phyloP scores from a whole-genome alignment of 106 monocot genomes.

The Dendrobium chrysotoxum region DNA sequence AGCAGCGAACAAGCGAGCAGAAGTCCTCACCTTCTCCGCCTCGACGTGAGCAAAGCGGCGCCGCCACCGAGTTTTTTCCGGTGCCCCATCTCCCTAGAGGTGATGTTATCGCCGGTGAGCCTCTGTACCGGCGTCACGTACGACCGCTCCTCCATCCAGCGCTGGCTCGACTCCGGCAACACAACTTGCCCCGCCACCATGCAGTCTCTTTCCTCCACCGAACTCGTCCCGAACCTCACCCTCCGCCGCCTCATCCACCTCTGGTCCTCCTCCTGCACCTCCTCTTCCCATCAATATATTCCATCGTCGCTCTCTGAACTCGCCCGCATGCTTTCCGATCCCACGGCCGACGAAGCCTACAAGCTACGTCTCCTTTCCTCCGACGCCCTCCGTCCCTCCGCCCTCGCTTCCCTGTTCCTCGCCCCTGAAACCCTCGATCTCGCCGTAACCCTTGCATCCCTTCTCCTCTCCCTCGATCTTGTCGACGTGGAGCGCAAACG shows the following conservation, averaged over 20 bases:
- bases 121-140: conserved; percentile 94
- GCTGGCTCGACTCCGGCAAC: conserved; percentile 83
- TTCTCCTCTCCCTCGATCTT: conserved; percentile 8
- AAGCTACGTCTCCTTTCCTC: neutral
- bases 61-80: conserved; percentile 34
- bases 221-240: conserved; percentile 77
- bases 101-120: conserved; percentile 95
- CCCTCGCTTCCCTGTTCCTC: neutral
- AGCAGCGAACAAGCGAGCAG: too few relatives aligned
- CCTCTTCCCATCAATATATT: neutral
- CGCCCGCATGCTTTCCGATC: neutral
- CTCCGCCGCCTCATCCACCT: conserved; percentile 79
- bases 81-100: conserved; percentile 93
- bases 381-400: neutral
- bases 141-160: conserved; percentile 78
- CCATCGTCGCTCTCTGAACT: neutral
- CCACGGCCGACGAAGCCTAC: neutral
- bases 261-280: conserved; percentile 27
- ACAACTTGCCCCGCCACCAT: conserved; percentile 85
- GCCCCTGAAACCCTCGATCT: neutral
- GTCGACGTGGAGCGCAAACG: conserved; percentile 1
- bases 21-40: too few relatives aligned
- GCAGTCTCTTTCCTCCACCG: conserved; percentile 67
- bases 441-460: neutral
- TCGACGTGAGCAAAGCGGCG: too few relatives aligned